These are phyloP conservation scores for Hirschfeldia incana DNA, from an alignment of 345 rosid genomes.

Conservation along the genomic window DNA sequence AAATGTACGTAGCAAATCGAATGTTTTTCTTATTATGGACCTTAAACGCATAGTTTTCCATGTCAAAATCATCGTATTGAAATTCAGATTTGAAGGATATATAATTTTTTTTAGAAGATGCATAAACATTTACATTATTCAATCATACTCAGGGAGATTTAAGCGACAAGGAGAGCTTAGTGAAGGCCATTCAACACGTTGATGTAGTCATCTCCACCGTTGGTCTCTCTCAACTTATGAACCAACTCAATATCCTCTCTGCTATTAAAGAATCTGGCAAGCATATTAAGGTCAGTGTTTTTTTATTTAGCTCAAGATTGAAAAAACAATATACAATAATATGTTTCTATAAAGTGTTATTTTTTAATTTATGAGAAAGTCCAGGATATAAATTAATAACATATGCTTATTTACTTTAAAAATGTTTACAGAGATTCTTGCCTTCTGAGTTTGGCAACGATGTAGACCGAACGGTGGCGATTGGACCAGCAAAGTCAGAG, in stretches of 20 bases:
- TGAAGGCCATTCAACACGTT: slow-evolving; percentile 52
- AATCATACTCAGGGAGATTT: slow-evolving; percentile 43
- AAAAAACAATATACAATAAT: too few relatives aligned
- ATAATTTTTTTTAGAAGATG: too few relatives aligned
- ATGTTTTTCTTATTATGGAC: too few relatives aligned
- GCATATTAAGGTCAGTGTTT: slow-evolving; percentile 43
- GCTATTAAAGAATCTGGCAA: slow-evolving; percentile 61
- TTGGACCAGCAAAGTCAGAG: slow-evolving; percentile 50
- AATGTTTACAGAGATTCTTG: slow-evolving; percentile 51
- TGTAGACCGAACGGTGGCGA: slow-evolving; percentile 53
- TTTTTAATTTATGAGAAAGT: background rate
- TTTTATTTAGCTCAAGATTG: background rate
- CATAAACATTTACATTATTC: background rate
- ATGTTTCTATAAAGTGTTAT: background rate
- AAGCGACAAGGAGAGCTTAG: slow-evolving; percentile 51
- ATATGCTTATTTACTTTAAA: background rate
- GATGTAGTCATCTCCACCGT: slow-evolving; percentile 58
- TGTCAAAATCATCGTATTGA: too few relatives aligned
- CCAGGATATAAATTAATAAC: background rate
- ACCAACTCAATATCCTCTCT: slow-evolving; percentile 49
- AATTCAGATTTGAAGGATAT: too few relatives aligned
- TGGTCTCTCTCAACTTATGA: slow-evolving; percentile 37
- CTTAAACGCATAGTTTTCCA: too few relatives aligned
- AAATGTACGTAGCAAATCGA: background rate
- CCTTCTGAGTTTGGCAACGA: slow-evolving; percentile 78